Percentiles rank a stretch among this genome's conserved stretches.
These are phyloP conservation scores for Coemansia sp. DNA, from an alignment of 192 early-diverging fungal genomes.

Conservation along the genomic window DNA sequence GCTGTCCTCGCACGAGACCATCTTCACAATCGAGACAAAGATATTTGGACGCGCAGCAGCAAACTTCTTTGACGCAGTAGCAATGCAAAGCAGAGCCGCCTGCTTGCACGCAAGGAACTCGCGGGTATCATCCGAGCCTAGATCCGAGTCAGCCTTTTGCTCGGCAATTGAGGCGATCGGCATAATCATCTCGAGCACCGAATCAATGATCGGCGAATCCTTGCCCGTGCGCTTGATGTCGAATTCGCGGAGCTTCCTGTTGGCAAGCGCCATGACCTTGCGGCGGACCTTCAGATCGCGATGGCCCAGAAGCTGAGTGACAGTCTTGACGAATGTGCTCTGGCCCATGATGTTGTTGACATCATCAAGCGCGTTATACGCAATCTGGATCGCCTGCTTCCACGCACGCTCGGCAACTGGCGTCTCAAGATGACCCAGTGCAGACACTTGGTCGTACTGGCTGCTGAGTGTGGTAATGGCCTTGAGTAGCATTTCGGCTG, in stretches of 20 bases:
- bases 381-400: slow-evolving; percentile 53
- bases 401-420: slow-evolving; percentile 27
- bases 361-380: slow-evolving; percentile 72
- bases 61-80: slow-evolving; percentile 68
- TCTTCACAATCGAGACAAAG: slow-evolving; percentile 60
- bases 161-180: slow-evolving; percentile 24
- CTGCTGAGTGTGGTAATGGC: slow-evolving; percentile 24
- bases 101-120: slow-evolving; percentile 66
- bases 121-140: slow-evolving; percentile 1
- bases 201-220: slow-evolving; percentile 23
- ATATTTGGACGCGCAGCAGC: slow-evolving; percentile 60
- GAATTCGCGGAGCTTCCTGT: slow-evolving; percentile 62
- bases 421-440: slow-evolving; percentile 17
- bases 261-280: slow-evolving; percentile 73
- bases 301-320: slow-evolving; percentile 61
- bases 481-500: slow-evolving; percentile 22
- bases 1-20: slow-evolving; percentile 55
- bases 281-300: slow-evolving; percentile 65
- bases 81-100: slow-evolving; percentile 74
- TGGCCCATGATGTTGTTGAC: slow-evolving; percentile 76
- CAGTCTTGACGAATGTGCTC: slow-evolving; percentile 71
- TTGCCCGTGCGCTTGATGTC: slow-evolving; percentile 14
- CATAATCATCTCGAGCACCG: slow-evolving; percentile 35
- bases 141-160: background rate
- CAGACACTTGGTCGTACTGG: slow-evolving; percentile 15